phyloP scores from a whole-genome alignment of 2,329 filamentous ascomycete genomes.

The Penicillium glabrum region DNA sequence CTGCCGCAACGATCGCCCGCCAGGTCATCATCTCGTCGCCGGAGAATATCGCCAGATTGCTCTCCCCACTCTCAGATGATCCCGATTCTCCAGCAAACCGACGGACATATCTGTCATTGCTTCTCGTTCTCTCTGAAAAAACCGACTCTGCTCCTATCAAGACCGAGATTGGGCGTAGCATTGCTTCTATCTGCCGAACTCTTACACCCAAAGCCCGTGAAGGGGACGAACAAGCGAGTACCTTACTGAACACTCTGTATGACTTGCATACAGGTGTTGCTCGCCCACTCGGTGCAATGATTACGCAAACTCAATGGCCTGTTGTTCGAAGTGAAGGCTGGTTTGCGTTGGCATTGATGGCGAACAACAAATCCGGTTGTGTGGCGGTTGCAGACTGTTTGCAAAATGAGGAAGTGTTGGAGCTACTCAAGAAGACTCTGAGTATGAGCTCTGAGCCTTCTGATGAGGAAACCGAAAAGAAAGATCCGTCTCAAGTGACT shows the following conservation, averaged over 20 bases:
- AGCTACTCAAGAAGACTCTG: slow-evolving; percentile 35
- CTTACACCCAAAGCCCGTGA: slow-evolving; percentile 31
- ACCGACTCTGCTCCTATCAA: slow-evolving; percentile 47
- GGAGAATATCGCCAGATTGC: slow-evolving; percentile 38
- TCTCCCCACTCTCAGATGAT: slow-evolving; percentile 32
- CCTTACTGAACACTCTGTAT: slow-evolving; percentile 36
- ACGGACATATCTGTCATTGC: slow-evolving; percentile 41
- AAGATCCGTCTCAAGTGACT: slow-evolving; percentile 24
- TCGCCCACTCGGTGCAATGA: slow-evolving; percentile 44
- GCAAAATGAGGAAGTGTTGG: slow-evolving; percentile 34
- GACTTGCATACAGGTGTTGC: slow-evolving; percentile 36
- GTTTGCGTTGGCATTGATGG: slow-evolving; percentile 51
- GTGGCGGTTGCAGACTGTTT: slow-evolving; percentile 36
- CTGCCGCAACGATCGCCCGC: slow-evolving; percentile 42
- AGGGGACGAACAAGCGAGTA: slow-evolving; percentile 18
- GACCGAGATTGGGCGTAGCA: slow-evolving; percentile 48
- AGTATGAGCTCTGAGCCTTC: slow-evolving; percentile 23
- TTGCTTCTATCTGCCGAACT: slow-evolving; percentile 47
- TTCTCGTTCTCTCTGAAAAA: slow-evolving; percentile 43
- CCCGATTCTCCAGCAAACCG: slow-evolving; percentile 28
- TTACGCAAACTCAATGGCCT: slow-evolving; percentile 48
- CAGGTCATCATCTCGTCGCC: slow-evolving; percentile 39
- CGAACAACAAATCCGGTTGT: slow-evolving; percentile 34
- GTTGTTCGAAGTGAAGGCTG: slow-evolving; percentile 51
- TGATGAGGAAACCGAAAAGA: slow-evolving; percentile 19